Conservation (phyloP, 1,284 basidiomycete genomes). For the Boletus smithii region DNA sequence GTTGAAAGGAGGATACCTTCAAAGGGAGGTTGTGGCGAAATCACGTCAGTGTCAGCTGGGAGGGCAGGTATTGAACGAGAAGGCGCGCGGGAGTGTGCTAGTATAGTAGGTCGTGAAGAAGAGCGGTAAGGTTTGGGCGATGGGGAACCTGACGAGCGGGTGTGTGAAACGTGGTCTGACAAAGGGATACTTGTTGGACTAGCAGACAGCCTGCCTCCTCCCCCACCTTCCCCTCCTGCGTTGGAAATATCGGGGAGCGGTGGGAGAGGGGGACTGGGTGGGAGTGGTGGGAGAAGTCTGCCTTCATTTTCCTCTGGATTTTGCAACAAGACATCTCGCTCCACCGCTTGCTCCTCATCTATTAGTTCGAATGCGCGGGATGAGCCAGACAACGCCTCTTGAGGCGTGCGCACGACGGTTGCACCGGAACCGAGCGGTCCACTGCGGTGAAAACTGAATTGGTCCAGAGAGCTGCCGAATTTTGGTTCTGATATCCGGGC, state of each 20-base stretch:
- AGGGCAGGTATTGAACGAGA: constrained; percentile 40
- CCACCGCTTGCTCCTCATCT: constrained; percentile 22
- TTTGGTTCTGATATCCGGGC: constrained; percentile 62
- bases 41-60: constrained; percentile 36
- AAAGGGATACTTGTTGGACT: constrained; percentile 19
- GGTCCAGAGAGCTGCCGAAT: constrained; percentile 47
- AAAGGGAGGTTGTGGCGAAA: constrained; percentile 50
- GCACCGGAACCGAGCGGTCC: constrained; percentile 64
- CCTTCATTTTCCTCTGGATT: constrained; percentile 28
- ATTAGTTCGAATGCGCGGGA: background rate
- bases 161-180: constrained; percentile 28
- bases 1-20: constrained; percentile 62
- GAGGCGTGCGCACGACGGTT: constrained; percentile 67
- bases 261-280: constrained; percentile 54
- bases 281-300: constrained; percentile 30
- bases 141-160: constrained; percentile 40
- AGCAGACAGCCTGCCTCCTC: constrained; percentile 14
- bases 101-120: constrained; percentile 42
- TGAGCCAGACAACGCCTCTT: constrained; percentile 55
- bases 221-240: constrained; percentile 17
- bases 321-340: constrained; percentile 17
- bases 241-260: constrained; percentile 39
- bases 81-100: constrained; percentile 37
- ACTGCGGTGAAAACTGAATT: constrained; percentile 39
- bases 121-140: constrained; percentile 35